These are phyloP conservation scores for Mikania micrantha DNA, from an alignment of 129 eudicot genomes.

Conservation along the genomic window DNA sequence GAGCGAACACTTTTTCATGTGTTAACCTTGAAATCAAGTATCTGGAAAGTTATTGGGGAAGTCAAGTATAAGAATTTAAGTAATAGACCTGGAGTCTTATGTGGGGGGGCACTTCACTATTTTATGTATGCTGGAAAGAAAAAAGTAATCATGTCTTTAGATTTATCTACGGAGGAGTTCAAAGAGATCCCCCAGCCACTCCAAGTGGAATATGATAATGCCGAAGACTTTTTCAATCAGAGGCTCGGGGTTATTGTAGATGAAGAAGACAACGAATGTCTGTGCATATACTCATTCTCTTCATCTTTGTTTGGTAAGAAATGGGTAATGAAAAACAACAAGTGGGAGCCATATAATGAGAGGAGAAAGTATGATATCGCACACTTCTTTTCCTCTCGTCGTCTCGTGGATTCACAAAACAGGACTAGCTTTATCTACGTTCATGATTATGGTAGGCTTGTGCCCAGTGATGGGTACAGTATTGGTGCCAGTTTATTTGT, in stretches of 20 bases:
- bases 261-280: too few species aligned
- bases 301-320: neutral
- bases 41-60: neutral
- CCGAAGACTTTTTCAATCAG: neutral
- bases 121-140: neutral
- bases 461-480: neutral
- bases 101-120: neutral
- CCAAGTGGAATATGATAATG: neutral
- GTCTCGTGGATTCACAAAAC: neutral
- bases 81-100: neutral
- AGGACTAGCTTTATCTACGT: neutral
- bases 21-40: neutral
- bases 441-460: neutral
- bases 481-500: neutral
- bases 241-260: neutral
- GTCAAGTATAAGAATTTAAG: neutral
- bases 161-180: neutral
- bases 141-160: neutral
- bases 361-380: neutral
- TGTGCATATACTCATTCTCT: neutral
- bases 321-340: neutral
- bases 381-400: neutral
- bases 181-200: neutral
- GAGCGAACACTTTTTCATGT: neutral
- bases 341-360: neutral